Conservation (phyloP, 2,329 filamentous ascomycete species). For the Alternaria viburni region DNA sequence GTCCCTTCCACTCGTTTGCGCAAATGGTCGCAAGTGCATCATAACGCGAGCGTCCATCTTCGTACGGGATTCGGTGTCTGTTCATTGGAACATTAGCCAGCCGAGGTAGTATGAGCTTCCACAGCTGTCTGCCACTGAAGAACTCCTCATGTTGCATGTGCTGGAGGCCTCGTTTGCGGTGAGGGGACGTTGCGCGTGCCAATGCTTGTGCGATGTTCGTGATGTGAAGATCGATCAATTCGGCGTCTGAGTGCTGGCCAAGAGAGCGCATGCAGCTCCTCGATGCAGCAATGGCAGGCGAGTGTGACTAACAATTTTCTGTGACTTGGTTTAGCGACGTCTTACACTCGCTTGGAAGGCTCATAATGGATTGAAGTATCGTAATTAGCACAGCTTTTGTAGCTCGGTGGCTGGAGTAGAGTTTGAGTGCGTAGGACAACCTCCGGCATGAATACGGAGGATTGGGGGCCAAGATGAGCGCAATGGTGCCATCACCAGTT, state of each 20-base stretch:
- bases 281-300: conserved; percentile 34
- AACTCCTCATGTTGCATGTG: conserved; percentile 6
- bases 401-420: background rate
- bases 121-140: conserved; percentile 7
- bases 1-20: conserved; percentile 35
- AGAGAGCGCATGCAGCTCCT: conserved; percentile 33
- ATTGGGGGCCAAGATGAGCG: background rate
- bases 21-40: conserved; percentile 36
- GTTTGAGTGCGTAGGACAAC: background rate
- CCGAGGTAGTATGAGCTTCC: conserved; percentile 34
- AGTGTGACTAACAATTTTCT: conserved; percentile 16
- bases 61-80: conserved; percentile 26
- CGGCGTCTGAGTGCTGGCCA: conserved; percentile 24
- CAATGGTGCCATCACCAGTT: background rate
- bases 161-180: conserved; percentile 21
- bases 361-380: background rate
- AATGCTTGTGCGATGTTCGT: conserved; percentile 35
- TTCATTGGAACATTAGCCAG: conserved; percentile 41
- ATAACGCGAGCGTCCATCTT: conserved; percentile 10
- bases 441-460: background rate
- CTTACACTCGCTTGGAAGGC: background rate
- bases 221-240: conserved; percentile 33
- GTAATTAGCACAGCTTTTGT: background rate
- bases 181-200: conserved; percentile 36
- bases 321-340: background rate